These are phyloP conservation scores for Trichodelitschia bisporula DNA, from an alignment of 495 filamentous ascomycete genomes.

Conservation along the genomic window DNA sequence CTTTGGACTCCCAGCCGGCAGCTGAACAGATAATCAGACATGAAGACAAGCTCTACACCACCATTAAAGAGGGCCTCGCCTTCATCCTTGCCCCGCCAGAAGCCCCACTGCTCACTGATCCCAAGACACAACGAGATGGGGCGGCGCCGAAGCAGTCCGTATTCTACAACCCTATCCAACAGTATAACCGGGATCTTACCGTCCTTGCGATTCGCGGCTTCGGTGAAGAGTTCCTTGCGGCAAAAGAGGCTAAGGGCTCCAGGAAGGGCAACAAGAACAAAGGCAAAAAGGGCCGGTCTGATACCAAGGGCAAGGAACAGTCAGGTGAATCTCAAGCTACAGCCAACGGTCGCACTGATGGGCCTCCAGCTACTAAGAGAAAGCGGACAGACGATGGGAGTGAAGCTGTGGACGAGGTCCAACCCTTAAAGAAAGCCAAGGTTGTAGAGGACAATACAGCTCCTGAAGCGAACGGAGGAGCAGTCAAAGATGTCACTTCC, in stretches of 20 bases:
- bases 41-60: slow-evolving; percentile 29
- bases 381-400: background rate
- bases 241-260: slow-evolving; percentile 16
- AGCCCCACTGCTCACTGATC: slow-evolving; percentile 17
- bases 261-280: slow-evolving; percentile 11
- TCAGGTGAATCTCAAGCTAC: slow-evolving; percentile 3
- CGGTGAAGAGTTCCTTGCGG: slow-evolving; percentile 36
- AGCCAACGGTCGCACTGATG: slow-evolving; percentile 1
- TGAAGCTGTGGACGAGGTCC: background rate
- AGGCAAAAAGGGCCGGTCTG: slow-evolving; percentile 5
- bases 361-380: background rate
- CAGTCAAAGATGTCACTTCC: background rate
- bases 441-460: background rate
- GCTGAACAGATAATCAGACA: slow-evolving; percentile 16
- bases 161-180: slow-evolving; percentile 97
- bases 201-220: slow-evolving; percentile 73
- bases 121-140: slow-evolving; percentile 15
- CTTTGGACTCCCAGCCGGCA: slow-evolving; percentile 6
- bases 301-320: slow-evolving; percentile 3
- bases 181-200: slow-evolving; percentile 91
- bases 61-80: slow-evolving; percentile 44
- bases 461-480: background rate
- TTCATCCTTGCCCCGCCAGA: slow-evolving; percentile 35
- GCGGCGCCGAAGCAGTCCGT: slow-evolving; percentile 41
- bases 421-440: slow-evolving; percentile 2